phyloP scores from a whole-genome alignment of 371 early-diverging fungal genomes.

The Fennellomyces sp. region DNA sequence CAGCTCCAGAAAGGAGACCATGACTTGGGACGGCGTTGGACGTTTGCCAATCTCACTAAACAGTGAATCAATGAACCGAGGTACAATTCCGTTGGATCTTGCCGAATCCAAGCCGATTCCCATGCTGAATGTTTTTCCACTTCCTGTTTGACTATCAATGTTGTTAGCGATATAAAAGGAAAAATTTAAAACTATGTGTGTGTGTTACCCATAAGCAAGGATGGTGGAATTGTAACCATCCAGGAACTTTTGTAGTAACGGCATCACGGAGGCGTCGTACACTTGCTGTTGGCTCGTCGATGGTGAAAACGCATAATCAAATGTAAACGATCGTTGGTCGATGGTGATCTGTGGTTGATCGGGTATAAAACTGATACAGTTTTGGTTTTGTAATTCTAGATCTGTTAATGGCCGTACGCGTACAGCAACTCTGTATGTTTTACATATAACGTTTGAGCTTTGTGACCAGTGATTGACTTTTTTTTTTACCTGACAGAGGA shows the following conservation, averaged over 20 bases:
- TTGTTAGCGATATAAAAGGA: not conserved
- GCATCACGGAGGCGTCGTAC: conserved; percentile 69
- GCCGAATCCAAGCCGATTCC: conserved; percentile 48
- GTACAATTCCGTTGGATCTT: conserved; percentile 75
- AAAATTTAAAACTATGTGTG: conserved; percentile 6
- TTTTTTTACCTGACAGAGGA: conserved; percentile 31
- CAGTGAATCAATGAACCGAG: conserved; percentile 78
- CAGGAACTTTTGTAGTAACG: conserved; percentile 79
- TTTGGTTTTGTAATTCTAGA: conserved; percentile 68
- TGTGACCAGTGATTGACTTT: not conserved
- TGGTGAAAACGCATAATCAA: conserved; percentile 85
- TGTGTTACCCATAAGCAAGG: conserved; percentile 96
- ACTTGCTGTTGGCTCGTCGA: conserved; percentile 70
- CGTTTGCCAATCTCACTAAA: conserved; percentile 49
- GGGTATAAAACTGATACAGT: conserved; percentile 64
- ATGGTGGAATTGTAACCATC: conserved; percentile 92
- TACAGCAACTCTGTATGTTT: conserved; percentile 25
- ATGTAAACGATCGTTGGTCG: conserved; percentile 78
- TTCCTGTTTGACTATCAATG: conserved; percentile 46
- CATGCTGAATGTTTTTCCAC: conserved; percentile 63
- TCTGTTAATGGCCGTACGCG: conserved; percentile 53
- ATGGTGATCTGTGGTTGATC: conserved; percentile 66
- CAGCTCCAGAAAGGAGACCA: conserved; percentile 90
- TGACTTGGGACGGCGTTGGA: conserved; percentile 67
- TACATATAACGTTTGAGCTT: not conserved